Evolutionary conservation across 495 filamentous ascomycete genomes (phyloP), one percentile per base, ranked within the genome.

Genomic region (Amniculicola lignicola): DNA sequence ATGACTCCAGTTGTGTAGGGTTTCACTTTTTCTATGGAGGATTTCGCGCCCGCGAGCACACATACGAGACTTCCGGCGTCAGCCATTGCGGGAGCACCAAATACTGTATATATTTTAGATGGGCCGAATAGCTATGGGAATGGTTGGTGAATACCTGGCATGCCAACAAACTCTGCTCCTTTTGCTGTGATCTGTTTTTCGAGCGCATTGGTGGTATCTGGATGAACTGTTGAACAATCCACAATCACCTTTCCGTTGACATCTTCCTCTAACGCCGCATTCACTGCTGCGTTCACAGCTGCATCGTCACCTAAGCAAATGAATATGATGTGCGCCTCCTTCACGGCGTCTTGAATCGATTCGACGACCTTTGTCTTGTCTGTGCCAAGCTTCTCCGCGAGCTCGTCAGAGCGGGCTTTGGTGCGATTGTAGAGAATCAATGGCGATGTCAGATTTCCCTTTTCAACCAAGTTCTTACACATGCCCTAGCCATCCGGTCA

Each of bases 201-300:
- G 4, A 87, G 61, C 39, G 70, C 72, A 36, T 86, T 77, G 2
- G 89, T 87, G 21, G 87, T 93, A 36, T 90, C 84, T 0, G 91
- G 90, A 69, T 91, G 85, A 29, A 96, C 82, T 38, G 90, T 96
- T 1, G 87, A 92, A 75, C 86, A 91, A 62, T 95, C 90, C 31
- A 95, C 74, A 52, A 95, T 81, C 15, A 89, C 72, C 69, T 90
- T 91, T 29, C 82, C 84, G 14, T 73, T 73, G 7, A 83, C 73
- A 45, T 85, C 77, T 2, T 60, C 42, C 21, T 59, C 22, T 19
- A 73, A 59, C n/a, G 79, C 67, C 0, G 68, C 58, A 15, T 72
- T 61, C 31, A 89, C 75, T 47, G 82, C 79, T 1, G 71, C 70
- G 36, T 75, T 71, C 41, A 95, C 81, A 11, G 85, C 86, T 10